Conservation (phyloP, 768 basidiomycete species). For the Pulveroboletus sp. region DNA sequence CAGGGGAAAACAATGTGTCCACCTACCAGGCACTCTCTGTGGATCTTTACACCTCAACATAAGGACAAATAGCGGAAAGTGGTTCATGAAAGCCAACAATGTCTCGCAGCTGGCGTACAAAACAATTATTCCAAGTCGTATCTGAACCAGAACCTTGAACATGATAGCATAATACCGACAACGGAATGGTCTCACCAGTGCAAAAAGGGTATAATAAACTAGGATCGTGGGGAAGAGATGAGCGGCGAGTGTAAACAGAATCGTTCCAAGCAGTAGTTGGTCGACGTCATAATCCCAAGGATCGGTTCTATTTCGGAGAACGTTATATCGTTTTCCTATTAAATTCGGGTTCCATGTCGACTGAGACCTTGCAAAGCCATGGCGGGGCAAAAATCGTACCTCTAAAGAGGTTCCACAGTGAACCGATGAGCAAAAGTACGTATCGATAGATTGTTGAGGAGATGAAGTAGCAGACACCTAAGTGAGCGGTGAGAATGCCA, state of each 20-base stretch:
- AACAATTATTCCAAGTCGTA: conserved; percentile 50
- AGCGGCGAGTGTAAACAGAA: conserved; percentile 76
- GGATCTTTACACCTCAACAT: conserved; percentile 84
- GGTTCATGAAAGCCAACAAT: conserved; percentile 76
- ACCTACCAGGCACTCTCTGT: conserved; percentile 69
- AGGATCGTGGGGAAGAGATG: conserved; percentile 83
- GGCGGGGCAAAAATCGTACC: conserved; percentile 42
- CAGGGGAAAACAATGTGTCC: not conserved
- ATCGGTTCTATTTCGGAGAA: conserved; percentile 82
- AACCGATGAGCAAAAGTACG: conserved; percentile 54
- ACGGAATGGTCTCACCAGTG: conserved; percentile 40
- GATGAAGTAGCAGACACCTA: conserved; percentile 65
- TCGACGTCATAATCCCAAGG: conserved; percentile 90
- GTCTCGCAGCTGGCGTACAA: conserved; percentile 62
- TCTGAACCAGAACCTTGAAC: conserved; percentile 32
- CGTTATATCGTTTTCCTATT: conserved; percentile 84
- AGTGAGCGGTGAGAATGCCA: conserved; percentile 62
- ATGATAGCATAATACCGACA: not conserved
- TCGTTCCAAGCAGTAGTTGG: conserved; percentile 91
- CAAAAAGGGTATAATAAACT: conserved; percentile 83
- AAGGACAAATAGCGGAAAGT: conserved; percentile 87
- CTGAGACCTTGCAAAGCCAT: not conserved
- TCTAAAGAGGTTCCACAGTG: conserved; percentile 86
- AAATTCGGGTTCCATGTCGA: not conserved
- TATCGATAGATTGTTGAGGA: conserved; percentile 58